These are phyloP conservation scores for Fusarium penzigii DNA, from an alignment of 2,329 filamentous ascomycete genomes.

Conservation along the genomic window DNA sequence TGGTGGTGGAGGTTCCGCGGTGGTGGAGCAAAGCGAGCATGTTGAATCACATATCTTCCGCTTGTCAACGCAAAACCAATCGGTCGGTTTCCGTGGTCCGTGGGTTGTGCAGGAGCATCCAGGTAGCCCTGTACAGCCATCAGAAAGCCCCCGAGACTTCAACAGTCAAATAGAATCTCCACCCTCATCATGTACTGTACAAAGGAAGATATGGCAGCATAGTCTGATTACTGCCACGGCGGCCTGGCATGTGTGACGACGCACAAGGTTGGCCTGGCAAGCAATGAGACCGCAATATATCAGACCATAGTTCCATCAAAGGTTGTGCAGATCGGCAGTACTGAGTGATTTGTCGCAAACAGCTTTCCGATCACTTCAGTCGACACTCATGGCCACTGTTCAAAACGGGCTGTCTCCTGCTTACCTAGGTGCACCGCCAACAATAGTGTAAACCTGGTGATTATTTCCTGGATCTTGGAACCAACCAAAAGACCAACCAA, in stretches of 20 bases:
- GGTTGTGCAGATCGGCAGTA: background rate
- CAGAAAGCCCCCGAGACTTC: background rate
- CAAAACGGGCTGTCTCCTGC: background rate
- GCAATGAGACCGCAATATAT: background rate
- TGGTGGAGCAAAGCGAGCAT: conserved; percentile 6
- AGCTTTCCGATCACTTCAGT: background rate
- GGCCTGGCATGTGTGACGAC: background rate
- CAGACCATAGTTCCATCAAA: background rate
- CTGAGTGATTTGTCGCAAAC: background rate
- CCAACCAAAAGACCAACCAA: background rate
- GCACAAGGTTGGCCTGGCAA: background rate
- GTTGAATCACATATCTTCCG: background rate
- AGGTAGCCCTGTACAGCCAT: background rate
- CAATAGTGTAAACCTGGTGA: background rate
- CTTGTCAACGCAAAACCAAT: conserved; percentile 1
- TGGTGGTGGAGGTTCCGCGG: conserved; percentile 12
- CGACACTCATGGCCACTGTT: background rate
- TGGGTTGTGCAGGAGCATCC: conserved; percentile 2
- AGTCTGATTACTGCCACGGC: background rate
- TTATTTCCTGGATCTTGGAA: too few relatives aligned
- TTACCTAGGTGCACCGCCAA: background rate
- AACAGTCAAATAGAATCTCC: background rate
- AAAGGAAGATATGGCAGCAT: background rate
- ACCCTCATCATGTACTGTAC: background rate
- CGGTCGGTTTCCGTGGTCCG: conserved; percentile 7